phyloP scores from a whole-genome alignment of 176 grass and related monocot genomes.

The Tillandsia fasciculata region DNA sequence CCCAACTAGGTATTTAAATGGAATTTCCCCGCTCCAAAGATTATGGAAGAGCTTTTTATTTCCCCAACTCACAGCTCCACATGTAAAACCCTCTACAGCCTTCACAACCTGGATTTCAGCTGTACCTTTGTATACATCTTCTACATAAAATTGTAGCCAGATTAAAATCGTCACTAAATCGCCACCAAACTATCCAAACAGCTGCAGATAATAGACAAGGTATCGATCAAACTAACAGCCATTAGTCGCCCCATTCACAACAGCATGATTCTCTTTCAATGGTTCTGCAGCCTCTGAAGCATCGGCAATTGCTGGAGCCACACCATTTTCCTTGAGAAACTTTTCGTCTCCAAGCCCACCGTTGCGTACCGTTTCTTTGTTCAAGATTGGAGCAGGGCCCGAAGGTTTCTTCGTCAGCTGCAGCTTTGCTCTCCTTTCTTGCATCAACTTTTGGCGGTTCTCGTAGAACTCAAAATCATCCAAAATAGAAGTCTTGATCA shows the following conservation, averaged over 20 bases:
- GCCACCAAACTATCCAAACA: neutral
- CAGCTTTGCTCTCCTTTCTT: constrained; percentile 77
- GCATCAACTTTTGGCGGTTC: constrained; percentile 83
- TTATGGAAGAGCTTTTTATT: neutral
- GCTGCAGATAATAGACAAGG: neutral
- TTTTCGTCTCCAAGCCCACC: neutral
- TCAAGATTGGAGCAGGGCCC: constrained; percentile 28
- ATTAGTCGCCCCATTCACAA: neutral
- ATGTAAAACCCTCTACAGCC: neutral
- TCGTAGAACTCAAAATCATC: constrained; percentile 97
- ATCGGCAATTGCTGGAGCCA: constrained; percentile 7
- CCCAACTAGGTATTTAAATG: constrained; percentile 23
- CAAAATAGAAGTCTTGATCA: constrained; percentile 64
- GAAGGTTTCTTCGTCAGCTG: constrained; percentile 42
- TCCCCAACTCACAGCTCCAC: neutral
- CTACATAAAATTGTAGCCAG: neutral
- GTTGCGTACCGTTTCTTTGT: constrained; percentile 28
- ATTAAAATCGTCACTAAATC: neutral
- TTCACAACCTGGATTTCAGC: neutral
- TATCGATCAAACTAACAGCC: neutral
- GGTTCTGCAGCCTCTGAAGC: constrained; percentile 19
- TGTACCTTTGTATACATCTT: neutral
- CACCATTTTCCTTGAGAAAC: constrained; percentile 14
- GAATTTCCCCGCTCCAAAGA: constrained; percentile 9
- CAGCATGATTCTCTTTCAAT: constrained; percentile 13